These are phyloP conservation scores for Delonix regia DNA, from an alignment of 306 rosid genomes.

Conservation along the genomic window DNA sequence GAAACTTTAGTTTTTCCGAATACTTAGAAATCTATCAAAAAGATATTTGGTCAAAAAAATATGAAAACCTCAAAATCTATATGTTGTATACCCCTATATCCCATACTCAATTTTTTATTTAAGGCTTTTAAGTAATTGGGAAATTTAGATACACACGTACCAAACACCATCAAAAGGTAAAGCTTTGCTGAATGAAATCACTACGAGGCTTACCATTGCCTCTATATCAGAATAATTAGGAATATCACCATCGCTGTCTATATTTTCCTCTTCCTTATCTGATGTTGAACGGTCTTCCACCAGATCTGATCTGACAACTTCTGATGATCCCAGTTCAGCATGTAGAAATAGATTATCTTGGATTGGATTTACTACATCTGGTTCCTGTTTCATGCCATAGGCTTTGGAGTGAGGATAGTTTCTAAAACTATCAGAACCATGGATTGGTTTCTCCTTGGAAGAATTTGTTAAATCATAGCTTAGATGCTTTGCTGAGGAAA, in stretches of 20 bases:
- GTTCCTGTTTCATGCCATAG: not conserved
- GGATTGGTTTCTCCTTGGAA: conserved; percentile 35
- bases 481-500: conserved; percentile 40
- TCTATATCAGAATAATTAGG: not conserved
- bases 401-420: not conserved
- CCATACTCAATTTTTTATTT: not conserved
- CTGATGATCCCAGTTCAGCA: conserved; percentile 22
- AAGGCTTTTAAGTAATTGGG: not conserved
- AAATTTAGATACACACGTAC: not conserved
- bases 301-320: conserved; percentile 43
- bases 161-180: not conserved
- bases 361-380: not conserved
- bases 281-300: conserved; percentile 41
- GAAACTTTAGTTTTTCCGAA: not conserved
- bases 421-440: not conserved
- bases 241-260: not conserved
- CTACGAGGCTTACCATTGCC: not conserved
- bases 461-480: conserved; percentile 38
- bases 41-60: not conserved
- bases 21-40: not conserved
- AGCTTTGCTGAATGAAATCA: not conserved
- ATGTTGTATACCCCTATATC: not conserved
- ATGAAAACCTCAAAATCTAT: not conserved
- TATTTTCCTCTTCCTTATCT: conserved; percentile 19
- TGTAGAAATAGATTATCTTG: not conserved